Conservation (phyloP, 106 monocot species). For the Cymbidium sinense region DNA sequence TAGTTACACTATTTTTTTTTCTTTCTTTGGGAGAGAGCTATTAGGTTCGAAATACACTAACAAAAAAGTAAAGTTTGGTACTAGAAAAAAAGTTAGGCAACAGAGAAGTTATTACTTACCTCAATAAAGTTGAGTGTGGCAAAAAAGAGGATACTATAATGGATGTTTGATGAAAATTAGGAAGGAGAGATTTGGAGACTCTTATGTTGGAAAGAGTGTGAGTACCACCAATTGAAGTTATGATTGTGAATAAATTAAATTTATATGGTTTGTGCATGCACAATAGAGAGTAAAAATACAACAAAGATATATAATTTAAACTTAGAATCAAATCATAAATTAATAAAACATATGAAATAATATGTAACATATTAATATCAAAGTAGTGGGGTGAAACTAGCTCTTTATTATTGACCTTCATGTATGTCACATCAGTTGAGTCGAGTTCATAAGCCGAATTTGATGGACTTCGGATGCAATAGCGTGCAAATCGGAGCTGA, state of each 20-base stretch:
- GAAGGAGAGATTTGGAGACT: neutral
- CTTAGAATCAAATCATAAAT: too few relatives aligned
- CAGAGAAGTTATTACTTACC: neutral
- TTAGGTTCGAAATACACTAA: neutral
- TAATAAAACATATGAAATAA: too few relatives aligned
- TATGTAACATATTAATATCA: too few relatives aligned
- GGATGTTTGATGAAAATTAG: neutral
- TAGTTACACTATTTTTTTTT: neutral
- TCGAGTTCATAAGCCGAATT: too few relatives aligned
- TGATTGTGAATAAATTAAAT: neutral
- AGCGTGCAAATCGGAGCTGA: too few relatives aligned
- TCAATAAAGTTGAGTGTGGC: neutral
- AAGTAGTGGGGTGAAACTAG: too few relatives aligned
- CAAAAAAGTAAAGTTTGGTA: neutral
- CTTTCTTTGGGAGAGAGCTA: neutral
- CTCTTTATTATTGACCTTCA: too few relatives aligned
- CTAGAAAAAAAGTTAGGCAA: neutral
- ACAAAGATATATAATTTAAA: too few relatives aligned
- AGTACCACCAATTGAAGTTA: neutral
- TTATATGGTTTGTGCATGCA: neutral
- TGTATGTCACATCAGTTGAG: too few relatives aligned
- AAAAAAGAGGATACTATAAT: neutral
- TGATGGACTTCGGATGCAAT: too few relatives aligned
- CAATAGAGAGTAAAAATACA: neutral
- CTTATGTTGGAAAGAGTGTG: neutral